Conservation (phyloP, 2,329 filamentous ascomycete species). For the Calonectria honghensis region DNA sequence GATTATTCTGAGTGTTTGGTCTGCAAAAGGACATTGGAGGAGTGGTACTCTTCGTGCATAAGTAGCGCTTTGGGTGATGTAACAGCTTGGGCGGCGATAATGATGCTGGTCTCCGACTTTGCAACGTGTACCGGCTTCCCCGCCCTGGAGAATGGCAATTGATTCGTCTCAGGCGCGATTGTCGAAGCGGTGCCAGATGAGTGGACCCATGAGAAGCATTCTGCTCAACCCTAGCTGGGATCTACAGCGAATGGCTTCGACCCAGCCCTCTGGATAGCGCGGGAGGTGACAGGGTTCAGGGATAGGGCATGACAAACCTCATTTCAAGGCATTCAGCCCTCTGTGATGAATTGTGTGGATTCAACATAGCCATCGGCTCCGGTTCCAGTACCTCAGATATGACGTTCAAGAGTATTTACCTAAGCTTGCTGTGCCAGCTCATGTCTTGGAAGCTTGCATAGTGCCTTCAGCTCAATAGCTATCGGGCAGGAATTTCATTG, state of each 20-base stretch:
- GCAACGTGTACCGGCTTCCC: slow-evolving; percentile 38
- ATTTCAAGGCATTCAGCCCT: slow-evolving; percentile 44
- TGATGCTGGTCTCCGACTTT: slow-evolving; percentile 21
- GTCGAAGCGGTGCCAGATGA: slow-evolving; percentile 34
- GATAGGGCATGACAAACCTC: slow-evolving; percentile 47
- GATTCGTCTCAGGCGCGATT: slow-evolving; percentile 40
- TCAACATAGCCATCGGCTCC: slow-evolving; percentile 7
- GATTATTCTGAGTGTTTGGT: not conserved
- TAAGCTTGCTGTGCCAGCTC: slow-evolving; percentile 17
- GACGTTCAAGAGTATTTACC: slow-evolving; percentile 41
- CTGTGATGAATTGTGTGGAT: slow-evolving; percentile 42
- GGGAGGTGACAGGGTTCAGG: slow-evolving; percentile 51
- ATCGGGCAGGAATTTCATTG: not conserved
- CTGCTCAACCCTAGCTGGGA: slow-evolving; percentile 38
- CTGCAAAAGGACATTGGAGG: slow-evolving; percentile 6
- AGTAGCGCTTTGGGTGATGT: slow-evolving; percentile 10
- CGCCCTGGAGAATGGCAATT: slow-evolving; percentile 33
- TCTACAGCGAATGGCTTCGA: slow-evolving; percentile 46
- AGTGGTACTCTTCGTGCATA: slow-evolving; percentile 41
- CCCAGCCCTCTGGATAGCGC: slow-evolving; percentile 54
- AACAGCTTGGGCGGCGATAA: slow-evolving; percentile 28
- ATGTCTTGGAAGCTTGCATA: not conserved
- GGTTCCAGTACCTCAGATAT: slow-evolving; percentile 6
- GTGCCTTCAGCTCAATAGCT: not conserved
- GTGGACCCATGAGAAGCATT: slow-evolving; percentile 40